Evolutionary conservation across 2,329 filamentous ascomycete genomes (phyloP), one percentile per base, ranked within the genome.

Genomic region (Aspergillus thermomutatus): DNA sequence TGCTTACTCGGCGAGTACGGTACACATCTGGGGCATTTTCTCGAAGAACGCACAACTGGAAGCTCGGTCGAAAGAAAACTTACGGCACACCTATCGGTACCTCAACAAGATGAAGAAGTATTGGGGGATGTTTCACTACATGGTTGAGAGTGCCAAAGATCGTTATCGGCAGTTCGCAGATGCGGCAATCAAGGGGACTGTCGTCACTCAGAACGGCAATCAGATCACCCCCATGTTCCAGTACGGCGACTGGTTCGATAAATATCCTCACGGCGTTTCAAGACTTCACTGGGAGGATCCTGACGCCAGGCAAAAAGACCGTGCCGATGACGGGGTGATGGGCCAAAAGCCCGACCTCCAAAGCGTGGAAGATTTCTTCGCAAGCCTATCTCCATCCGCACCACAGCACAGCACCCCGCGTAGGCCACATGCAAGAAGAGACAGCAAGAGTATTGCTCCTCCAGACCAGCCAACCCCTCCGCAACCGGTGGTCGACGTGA

Each of bases 101-200:
- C 77, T 99, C 47, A 88, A 89, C 54, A 94, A 91, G 74, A 96
- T 97, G 90, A 97, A 96, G 79, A 90, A 90, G 58, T 92, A 94
- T 68, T 99, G 94, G 94, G 94, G 93, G 58, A 96, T 97, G 89
- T 97, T 97, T 70, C 91, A 96, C 71, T 97, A 92, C 77, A 92
- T 97, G 83, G 88, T 91, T 0, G 92, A 97, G 70, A 94, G 93
- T 67, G 82, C 97, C 37, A 92, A 94, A 58, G 89, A 93, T 54
- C 86, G 95, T 59, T 99, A 96, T 70, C 86, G 89, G 52, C 85
- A 87, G 49, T 93, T 92, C 64, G 87, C 92, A 17, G 92, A 97
- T 71, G 88, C 88, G n/a, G 86, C 87, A 28, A 81, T 87, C 53
- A 84, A 86, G 63, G 90, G 90, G 9, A 80, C 71, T 11, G 80